These are phyloP conservation scores for Pythium aquatile DNA, from an alignment of 352 stramenopile species.

Conservation along the genomic window DNA sequence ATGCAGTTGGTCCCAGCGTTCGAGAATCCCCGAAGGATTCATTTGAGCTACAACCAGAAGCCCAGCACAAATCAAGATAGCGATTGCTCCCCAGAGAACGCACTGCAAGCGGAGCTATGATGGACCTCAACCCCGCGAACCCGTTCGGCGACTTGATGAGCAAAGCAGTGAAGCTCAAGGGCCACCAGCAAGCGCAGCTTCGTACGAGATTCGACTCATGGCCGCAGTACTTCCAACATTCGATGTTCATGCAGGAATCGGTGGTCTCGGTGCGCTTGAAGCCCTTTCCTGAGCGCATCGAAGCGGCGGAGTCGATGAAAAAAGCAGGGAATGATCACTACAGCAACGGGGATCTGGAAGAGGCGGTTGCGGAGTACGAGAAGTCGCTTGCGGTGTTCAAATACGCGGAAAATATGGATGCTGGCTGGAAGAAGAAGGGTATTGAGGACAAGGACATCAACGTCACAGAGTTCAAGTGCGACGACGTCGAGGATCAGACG, in stretches of 20 bases:
- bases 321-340: slow-evolving; percentile 61
- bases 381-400: slow-evolving; percentile 85
- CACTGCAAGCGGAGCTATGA: slow-evolving; percentile 21
- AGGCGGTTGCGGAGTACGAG: slow-evolving; percentile 81
- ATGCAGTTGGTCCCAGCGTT: neutral
- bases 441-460: slow-evolving; percentile 80
- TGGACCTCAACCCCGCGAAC: slow-evolving; percentile 66
- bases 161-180: slow-evolving; percentile 86
- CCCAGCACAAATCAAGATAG: neutral
- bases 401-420: slow-evolving; percentile 75
- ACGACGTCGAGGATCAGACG: slow-evolving; percentile 39
- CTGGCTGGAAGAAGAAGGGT: slow-evolving; percentile 84
- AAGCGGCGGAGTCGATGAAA: slow-evolving; percentile 69
- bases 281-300: slow-evolving; percentile 52
- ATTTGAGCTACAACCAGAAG: slow-evolving; percentile 1
- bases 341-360: slow-evolving; percentile 42
- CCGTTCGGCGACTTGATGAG: slow-evolving; percentile 84
- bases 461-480: slow-evolving; percentile 52
- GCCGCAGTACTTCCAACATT: slow-evolving; percentile 86
- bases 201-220: slow-evolving; percentile 71
- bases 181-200: slow-evolving; percentile 75
- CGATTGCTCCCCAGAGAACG: neutral
- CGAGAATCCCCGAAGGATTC: neutral
- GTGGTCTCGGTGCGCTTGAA: slow-evolving; percentile 45
- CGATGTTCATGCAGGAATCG: slow-evolving; percentile 85